These are phyloP conservation scores for Pittosporum tobira DNA, from an alignment of 129 eudicot genomes.

Conservation along the genomic window DNA sequence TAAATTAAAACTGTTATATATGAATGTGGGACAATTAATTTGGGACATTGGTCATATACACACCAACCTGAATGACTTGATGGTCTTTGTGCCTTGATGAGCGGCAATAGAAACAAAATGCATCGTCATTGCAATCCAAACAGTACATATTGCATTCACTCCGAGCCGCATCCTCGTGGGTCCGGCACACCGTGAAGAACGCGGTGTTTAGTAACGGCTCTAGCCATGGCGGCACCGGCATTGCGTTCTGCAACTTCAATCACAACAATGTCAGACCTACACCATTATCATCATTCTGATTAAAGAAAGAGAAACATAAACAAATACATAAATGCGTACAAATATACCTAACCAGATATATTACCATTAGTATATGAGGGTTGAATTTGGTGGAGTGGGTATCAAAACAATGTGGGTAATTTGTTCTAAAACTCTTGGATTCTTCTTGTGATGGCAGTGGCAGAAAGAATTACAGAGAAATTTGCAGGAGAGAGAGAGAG, in stretches of 20 bases:
- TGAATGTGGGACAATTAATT: slow-evolving; percentile 8
- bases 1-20: slow-evolving; percentile 12
- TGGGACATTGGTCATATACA: slow-evolving; percentile 4
- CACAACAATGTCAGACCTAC: neutral
- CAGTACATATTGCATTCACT: slow-evolving; percentile 96
- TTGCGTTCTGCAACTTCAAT: slow-evolving; percentile 17
- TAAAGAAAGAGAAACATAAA: neutral
- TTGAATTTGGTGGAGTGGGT: neutral
- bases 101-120: slow-evolving; percentile 90
- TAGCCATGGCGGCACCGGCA: slow-evolving; percentile 88
- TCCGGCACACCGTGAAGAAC: slow-evolving; percentile 66
- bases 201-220: slow-evolving; percentile 54
- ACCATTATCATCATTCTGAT: neutral
- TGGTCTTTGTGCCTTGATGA: slow-evolving; percentile 88
- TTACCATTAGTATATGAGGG: slow-evolving; percentile 16
- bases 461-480: slow-evolving; percentile 12
- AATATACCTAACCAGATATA: neutral
- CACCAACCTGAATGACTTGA: slow-evolving; percentile 77
- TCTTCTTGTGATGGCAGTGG: slow-evolving; percentile 15
- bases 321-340: neutral
- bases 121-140: slow-evolving; percentile 61
- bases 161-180: slow-evolving; percentile 73
- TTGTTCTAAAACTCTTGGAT: slow-evolving; percentile 17
- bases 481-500: slow-evolving; percentile 29
- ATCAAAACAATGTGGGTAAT: slow-evolving; percentile 13